A percentile compares a stretch with the other conserved stretches of the same genome.
phyloP scores from a whole-genome alignment of 805 yeast genomes.

The Torulaspora franciscae region DNA sequence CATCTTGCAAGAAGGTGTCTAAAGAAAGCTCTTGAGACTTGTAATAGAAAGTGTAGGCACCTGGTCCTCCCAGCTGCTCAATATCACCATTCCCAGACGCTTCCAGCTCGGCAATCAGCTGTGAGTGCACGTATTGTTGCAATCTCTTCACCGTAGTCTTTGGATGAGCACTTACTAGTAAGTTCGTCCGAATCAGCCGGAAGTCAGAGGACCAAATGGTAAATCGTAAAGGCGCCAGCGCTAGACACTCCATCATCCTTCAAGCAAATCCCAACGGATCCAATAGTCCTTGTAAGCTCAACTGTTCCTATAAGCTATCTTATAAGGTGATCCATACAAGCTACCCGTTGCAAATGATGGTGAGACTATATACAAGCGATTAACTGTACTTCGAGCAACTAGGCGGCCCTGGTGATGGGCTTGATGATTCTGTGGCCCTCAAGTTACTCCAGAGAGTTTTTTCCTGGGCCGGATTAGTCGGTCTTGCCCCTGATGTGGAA shows the following conservation, averaged over 20 bases:
- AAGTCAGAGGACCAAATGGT: constrained; percentile 23
- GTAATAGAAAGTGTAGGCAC: constrained; percentile 13
- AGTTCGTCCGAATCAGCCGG: constrained; percentile 11
- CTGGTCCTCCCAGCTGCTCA: constrained; percentile 6
- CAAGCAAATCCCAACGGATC: background rate
- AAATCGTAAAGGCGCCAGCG: constrained; percentile 19
- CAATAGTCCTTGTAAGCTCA: background rate
- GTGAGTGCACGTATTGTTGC: constrained; percentile 28
- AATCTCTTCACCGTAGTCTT: constrained; percentile 23
- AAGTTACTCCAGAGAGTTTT: background rate
- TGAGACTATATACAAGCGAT: constrained; percentile 1
- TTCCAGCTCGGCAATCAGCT: constrained; percentile 6
- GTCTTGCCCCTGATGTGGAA: constrained; percentile 16
- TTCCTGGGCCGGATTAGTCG: constrained; percentile 3
- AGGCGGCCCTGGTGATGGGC: background rate
- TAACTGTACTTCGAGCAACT: background rate
- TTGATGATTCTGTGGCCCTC: background rate
- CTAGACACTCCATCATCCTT: constrained; percentile 13
- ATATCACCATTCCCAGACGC: constrained; percentile 1
- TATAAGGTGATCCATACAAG: background rate
- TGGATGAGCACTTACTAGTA: constrained; percentile 27
- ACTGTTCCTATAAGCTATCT: background rate
- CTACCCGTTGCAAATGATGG: constrained; percentile 4
- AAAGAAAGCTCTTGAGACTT: constrained; percentile 9
- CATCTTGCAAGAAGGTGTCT: constrained; percentile 13